These are phyloP conservation scores for Metschnikowia bowlesiae DNA, from an alignment of 805 yeast species.

Conservation along the genomic window DNA sequence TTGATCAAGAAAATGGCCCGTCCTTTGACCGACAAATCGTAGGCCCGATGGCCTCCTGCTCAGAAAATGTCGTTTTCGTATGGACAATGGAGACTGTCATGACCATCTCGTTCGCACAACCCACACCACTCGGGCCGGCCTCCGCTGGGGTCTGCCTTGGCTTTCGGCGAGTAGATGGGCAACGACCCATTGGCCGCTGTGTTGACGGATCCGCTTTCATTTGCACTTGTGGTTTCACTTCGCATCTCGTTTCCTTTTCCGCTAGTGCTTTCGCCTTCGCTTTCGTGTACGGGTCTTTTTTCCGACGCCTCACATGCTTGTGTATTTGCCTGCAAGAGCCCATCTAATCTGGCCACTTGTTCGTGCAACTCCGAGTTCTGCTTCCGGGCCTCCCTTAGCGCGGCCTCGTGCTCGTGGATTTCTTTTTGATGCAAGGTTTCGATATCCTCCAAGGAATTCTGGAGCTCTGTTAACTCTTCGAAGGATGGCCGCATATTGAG, in stretches of 20 bases:
- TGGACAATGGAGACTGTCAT: slow-evolving; percentile 83
- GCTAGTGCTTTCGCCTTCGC: too few species aligned
- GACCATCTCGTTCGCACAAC: slow-evolving; percentile 86
- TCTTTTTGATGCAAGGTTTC: slow-evolving; percentile 36
- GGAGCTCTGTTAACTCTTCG: slow-evolving; percentile 41
- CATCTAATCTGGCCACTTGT: slow-evolving; percentile 4
- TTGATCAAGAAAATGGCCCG: slow-evolving; percentile 34
- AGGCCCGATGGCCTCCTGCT: neutral
- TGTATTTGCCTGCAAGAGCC: neutral
- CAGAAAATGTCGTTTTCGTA: slow-evolving; percentile 60
- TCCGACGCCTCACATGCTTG: neutral
- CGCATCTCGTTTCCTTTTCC: neutral
- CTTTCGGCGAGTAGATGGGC: slow-evolving; percentile 49
- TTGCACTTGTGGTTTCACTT: neutral
- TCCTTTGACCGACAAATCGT: slow-evolving; percentile 11
- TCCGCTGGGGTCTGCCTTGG: slow-evolving; percentile 56
- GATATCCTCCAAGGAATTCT: slow-evolving; percentile 39
- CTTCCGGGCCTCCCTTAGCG: slow-evolving; percentile 19
- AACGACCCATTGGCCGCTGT: slow-evolving; percentile 14
- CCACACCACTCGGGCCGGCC: slow-evolving; percentile 89
- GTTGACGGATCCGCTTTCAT: neutral
- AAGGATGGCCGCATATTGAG: slow-evolving; percentile 38
- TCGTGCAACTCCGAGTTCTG: slow-evolving; percentile 22
- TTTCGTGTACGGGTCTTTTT: neutral
- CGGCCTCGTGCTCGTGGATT: slow-evolving; percentile 24